phyloP scores from a whole-genome alignment of 1,139 yeast species.

The Pichia sp. region DNA sequence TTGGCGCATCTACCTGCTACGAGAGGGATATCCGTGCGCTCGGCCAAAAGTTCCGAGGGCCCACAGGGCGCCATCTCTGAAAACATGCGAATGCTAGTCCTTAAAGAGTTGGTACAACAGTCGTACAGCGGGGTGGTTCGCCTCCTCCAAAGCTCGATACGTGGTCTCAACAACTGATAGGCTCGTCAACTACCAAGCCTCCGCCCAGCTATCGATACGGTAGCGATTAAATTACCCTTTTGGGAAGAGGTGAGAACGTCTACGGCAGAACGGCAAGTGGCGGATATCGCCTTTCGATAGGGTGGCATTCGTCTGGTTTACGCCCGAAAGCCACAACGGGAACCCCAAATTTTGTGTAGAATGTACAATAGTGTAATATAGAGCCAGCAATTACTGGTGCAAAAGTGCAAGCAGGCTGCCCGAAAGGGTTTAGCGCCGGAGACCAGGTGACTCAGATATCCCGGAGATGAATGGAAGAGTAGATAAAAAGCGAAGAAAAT shows the following conservation, averaged over 20 bases:
- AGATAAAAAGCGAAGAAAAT: neutral
- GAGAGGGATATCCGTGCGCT: neutral
- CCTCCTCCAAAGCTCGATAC: slow-evolving; percentile 4
- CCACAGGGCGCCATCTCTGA: neutral
- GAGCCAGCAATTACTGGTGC: neutral
- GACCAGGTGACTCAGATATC: too few species aligned
- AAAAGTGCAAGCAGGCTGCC: neutral
- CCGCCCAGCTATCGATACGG: neutral
- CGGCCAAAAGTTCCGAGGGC: neutral
- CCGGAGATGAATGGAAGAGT: too few species aligned
- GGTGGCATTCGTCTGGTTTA: neutral
- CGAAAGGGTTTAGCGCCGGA: too few species aligned
- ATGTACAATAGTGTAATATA: neutral
- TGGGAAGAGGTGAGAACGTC: neutral
- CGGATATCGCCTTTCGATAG: neutral
- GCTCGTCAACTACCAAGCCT: too few species aligned
- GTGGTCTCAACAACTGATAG: slow-evolving; percentile 1
- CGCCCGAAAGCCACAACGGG: too few species aligned
- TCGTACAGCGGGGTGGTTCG: slow-evolving; percentile 2
- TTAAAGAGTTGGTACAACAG: neutral
- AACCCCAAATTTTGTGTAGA: too few species aligned
- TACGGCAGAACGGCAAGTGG: neutral
- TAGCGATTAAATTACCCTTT: neutral
- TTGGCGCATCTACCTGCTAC: slow-evolving; percentile 50
- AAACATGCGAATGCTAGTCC: neutral